A percentile compares a stretch with the other conserved stretches of the same genome.
Evolutionary conservation across 805 yeast genomes (phyloP).

Genomic region (Nakazawaea ishiwadae): DNA sequence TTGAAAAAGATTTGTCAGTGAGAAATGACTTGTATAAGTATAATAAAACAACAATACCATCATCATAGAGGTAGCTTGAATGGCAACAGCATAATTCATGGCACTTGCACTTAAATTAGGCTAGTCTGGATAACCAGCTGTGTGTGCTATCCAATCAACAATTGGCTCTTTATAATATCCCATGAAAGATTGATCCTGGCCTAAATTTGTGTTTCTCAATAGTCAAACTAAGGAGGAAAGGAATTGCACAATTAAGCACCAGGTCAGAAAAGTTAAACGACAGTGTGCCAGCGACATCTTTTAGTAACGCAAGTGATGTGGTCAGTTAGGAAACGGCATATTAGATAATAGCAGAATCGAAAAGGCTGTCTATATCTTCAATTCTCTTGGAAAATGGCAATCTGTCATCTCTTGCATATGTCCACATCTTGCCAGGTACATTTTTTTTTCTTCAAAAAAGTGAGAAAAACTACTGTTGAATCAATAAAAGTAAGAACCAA

Average conservation of each 20-base stretch:
- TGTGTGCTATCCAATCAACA: slow-evolving; percentile 29
- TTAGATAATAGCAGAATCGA: slow-evolving; percentile 37
- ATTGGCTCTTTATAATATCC: slow-evolving; percentile 29
- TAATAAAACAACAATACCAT: slow-evolving; percentile 19
- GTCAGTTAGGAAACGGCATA: slow-evolving; percentile 34
- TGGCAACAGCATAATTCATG: slow-evolving; percentile 33
- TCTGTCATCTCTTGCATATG: slow-evolving; percentile 50
- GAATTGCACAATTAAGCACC: slow-evolving; percentile 39
- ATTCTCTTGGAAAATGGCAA: slow-evolving; percentile 38
- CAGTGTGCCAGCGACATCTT: not conserved
- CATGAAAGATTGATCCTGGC: slow-evolving; percentile 39
- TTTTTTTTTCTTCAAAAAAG: too few species aligned
- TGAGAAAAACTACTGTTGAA: too few species aligned
- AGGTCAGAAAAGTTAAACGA: not conserved
- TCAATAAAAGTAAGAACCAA: too few species aligned
- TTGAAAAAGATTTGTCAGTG: too few species aligned
- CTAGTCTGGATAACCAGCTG: slow-evolving; percentile 35
- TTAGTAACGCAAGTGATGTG: not conserved
- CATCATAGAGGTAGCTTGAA: slow-evolving; percentile 26
- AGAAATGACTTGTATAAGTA: too few species aligned
- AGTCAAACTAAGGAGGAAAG: slow-evolving; percentile 36
- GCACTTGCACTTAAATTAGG: slow-evolving; percentile 24
- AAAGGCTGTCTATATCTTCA: slow-evolving; percentile 36
- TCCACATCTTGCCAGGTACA: slow-evolving; percentile 49
- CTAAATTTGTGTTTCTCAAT: slow-evolving; percentile 34